Base-by-base conservation (phyloP, 805 yeast genomes). In the Allodekkera sacchari region DNA sequence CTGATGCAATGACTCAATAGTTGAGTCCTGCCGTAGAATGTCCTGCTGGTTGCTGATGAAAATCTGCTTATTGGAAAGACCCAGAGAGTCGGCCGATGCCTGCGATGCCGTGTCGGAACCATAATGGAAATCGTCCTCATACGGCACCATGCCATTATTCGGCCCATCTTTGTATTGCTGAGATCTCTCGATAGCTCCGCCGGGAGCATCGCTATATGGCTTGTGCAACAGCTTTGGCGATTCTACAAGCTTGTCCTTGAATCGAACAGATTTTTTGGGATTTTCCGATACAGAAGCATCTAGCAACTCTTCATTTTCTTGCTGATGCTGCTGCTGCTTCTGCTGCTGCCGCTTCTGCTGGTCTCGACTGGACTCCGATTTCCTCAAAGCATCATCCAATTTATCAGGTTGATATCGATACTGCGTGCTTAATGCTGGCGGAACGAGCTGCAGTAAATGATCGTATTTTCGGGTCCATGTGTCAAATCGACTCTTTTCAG, bases 41-140 rank as follows among this genome's bases (percentile, higher is more conserved):
- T 66, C 64, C 36, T 69, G 74, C 34, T 71, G 71, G 34, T 74
- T 58, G 17, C 42, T 42, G 8, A 53, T 51, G 31, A 57, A 58
- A 2, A 58, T 28, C 30, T 57, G 57, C 20, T 42, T 43, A 31
- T 57, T 50, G 5, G 57, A 42, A 33, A 49, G 28, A 7, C 37
- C 42, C 15, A 42, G 29, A 5, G 43, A 39, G 18, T 10, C 8
- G 7, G 33, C 39, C 4, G 32, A 22, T 5, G 34, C 28, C 7
- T 17, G 15, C 7, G 36, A 27, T 4, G 26, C 23, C n/a, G 32
- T 14, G 17, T 30, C 34, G n/a, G n/a, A 14, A 17, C 12, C 14
- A 18, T 18, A 22, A 11, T 27, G 26, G 12, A 27, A 27, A 7
- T 25, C 22, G 7, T 30, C 24, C 7, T 25, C 11, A 18, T 26